Base-by-base conservation (phyloP, 495 filamentous ascomycete genomes). In the Neurospora hispaniola region DNA sequence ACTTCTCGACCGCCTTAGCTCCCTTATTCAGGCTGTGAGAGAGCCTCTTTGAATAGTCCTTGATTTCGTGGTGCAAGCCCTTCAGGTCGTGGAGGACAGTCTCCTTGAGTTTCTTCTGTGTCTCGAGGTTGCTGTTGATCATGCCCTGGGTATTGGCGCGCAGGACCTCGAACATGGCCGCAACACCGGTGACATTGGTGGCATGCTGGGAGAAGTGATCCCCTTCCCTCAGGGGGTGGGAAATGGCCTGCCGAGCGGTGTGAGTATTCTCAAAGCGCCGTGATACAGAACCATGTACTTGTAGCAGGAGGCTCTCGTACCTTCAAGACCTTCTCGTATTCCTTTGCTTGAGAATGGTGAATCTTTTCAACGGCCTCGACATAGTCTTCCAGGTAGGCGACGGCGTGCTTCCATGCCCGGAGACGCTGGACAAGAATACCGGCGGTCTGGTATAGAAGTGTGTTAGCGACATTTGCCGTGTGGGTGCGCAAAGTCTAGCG, bases 291-390 rank as follows among this genome's bases (percentile, higher is more conserved):
- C 38, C 16, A 12, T 23, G 18, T 43, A 46, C 23, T 27, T 9
- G 44, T 48, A 12, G 68, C 43, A 54, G 27, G 35, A 54, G 27
- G 35, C 8, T 14, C 14, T 72, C 82, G 38, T 70, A 93, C 92
- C 89, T 98, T 98, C 75, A 98, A 81, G 38, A 97, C 89, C 82
- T 91, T 95, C 86, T 98, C 94, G 77, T 97, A 96, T 79, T 98
- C 96, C 85, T 98, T 98, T 40, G 93, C 89, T 74, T 97, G 90
- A 16, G 88, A 87, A 81, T 90, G 93, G 75, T 97, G 88, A 46
- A 92, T 83, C 85, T 94, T 97, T 79, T 97, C 93, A 31, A 91
- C 93, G 12, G 90, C 89, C 46, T 83, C 81, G 74, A 99, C 87
- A 79, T 98, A 99, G 70, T 94, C 92, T 81, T 98, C 94, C 39